Conservation (phyloP, 2,329 filamentous ascomycete genomes). For the Aspergillus cejpii region DNA sequence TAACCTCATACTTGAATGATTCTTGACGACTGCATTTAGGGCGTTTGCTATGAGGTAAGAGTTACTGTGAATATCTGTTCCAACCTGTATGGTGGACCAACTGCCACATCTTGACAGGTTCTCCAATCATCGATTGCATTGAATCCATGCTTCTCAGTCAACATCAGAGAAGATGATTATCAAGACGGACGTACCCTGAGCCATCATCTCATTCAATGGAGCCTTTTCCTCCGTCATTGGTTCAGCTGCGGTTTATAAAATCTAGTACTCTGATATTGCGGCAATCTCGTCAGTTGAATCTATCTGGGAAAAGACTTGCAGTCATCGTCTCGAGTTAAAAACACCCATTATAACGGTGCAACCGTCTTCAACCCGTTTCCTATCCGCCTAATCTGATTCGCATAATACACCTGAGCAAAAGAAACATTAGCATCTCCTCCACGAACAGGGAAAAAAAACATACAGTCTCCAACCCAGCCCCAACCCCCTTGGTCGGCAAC, state of each 20-base stretch:
- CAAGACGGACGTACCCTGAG: no score
- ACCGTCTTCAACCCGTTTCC: slow-evolving; percentile 18
- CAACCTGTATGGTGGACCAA: neutral
- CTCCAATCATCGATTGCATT: neutral
- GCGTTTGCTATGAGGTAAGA: neutral
- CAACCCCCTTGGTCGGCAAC: slow-evolving; percentile 22
- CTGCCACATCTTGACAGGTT: neutral
- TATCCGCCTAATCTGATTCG: slow-evolving; percentile 25
- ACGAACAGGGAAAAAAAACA: slow-evolving; percentile 10
- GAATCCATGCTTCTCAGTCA: neutral
- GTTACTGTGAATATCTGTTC: neutral
- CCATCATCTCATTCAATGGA: slow-evolving; percentile 61
- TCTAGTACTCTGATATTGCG: no score
- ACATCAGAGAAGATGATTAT: neutral
- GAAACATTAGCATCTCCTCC: slow-evolving; percentile 1
- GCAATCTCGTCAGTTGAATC: no score
- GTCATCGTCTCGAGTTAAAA: no score
- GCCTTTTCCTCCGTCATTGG: slow-evolving; percentile 6
- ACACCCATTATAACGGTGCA: slow-evolving; percentile 9
- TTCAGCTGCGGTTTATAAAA: neutral
- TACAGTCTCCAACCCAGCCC: slow-evolving; percentile 29
- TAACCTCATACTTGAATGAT: neutral
- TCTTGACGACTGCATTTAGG: neutral
- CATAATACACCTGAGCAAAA: slow-evolving; percentile 20
- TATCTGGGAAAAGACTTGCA: no score